These are phyloP conservation scores for Penicillium janthinellum DNA, from an alignment of 2,329 filamentous ascomycete species.

Conservation along the genomic window DNA sequence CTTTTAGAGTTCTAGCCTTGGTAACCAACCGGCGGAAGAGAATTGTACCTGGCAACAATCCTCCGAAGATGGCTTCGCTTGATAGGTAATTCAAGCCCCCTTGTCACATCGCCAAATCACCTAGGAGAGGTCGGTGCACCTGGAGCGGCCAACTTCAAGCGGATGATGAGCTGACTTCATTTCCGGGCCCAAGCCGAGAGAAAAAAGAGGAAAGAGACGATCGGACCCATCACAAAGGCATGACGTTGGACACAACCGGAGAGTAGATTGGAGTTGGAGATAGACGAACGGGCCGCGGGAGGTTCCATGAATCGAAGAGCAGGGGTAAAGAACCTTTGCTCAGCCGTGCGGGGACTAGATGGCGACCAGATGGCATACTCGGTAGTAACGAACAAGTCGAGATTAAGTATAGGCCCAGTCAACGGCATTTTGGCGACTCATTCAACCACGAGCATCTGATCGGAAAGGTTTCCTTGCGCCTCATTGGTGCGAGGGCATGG, in stretches of 20 bases:
- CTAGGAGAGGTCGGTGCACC: background rate
- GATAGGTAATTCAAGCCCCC: background rate
- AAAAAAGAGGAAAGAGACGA: background rate
- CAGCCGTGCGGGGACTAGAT: background rate
- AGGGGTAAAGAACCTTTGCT: background rate
- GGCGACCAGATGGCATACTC: background rate
- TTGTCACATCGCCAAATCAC: background rate
- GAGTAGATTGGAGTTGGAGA: conserved; percentile 15
- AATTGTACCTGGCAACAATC: background rate
- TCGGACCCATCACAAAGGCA: conserved; percentile 14
- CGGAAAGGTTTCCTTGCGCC: conserved; percentile 1
- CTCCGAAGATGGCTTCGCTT: background rate
- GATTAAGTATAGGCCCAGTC: background rate
- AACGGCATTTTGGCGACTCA: conserved; percentile 1
- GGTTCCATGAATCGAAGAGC: conserved; percentile 40
- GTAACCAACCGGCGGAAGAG: background rate
- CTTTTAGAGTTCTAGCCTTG: background rate
- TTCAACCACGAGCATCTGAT: conserved; percentile 4
- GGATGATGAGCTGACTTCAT: background rate
- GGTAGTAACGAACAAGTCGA: background rate
- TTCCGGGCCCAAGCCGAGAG: background rate
- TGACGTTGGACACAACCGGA: conserved; percentile 11
- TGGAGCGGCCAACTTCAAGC: conserved; percentile 2
- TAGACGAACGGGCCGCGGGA: conserved; percentile 18
- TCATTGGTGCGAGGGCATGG: background rate